Percentiles rank a stretch among this genome's conserved stretches.
Evolutionary conservation across 805 yeast species (phyloP).

Genomic region (Maudiozyma saulgeensis): DNA sequence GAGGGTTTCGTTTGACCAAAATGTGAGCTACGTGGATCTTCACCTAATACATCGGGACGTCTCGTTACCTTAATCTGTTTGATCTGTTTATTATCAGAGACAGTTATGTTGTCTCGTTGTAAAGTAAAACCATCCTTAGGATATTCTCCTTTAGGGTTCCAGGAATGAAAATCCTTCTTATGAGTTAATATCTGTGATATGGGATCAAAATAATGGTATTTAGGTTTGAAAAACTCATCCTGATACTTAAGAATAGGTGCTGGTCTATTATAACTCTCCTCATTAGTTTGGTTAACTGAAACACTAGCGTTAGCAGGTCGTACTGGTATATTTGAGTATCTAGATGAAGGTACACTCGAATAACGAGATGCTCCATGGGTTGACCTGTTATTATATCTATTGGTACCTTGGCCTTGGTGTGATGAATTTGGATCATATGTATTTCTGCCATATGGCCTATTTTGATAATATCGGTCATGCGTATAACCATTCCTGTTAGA

Average conservation of each 20-base stretch:
- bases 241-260: constrained; percentile 15
- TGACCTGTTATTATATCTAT: not conserved
- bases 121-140: constrained; percentile 21
- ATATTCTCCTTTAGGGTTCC: constrained; percentile 13
- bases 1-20: not conserved
- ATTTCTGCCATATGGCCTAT: not conserved
- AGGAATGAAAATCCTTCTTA: constrained; percentile 16
- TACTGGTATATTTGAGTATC: not conserved
- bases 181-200: constrained; percentile 13
- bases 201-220: constrained; percentile 27
- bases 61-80: constrained; percentile 16
- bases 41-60: constrained; percentile 9
- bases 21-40: constrained; percentile 20
- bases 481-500: not conserved
- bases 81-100: constrained; percentile 1
- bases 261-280: constrained; percentile 10
- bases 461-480: not conserved
- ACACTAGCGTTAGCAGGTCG: not conserved
- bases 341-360: not conserved
- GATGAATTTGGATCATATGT: not conserved
- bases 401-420: not conserved
- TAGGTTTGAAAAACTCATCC: constrained; percentile 14
- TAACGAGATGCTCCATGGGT: not conserved
- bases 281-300: not conserved
- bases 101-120: constrained; percentile 7